These are phyloP conservation scores for Microcos paniculata DNA, from an alignment of 345 rosid species.

Conservation along the genomic window DNA sequence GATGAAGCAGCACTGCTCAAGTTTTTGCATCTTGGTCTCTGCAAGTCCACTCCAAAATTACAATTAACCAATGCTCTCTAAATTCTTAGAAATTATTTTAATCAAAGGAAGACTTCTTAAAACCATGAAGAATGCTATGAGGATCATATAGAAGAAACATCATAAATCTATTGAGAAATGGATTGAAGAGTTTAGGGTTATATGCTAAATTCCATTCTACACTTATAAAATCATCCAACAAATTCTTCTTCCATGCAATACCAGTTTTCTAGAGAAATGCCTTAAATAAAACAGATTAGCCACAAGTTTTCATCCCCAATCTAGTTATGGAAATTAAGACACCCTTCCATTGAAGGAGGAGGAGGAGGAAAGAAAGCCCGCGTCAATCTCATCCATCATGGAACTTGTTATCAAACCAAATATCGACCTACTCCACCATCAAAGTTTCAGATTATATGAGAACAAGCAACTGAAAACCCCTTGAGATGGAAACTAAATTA, in stretches of 20 bases:
- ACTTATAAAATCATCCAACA: not conserved
- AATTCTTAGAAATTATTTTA: not conserved
- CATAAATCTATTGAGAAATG: not conserved
- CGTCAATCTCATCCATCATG: not conserved
- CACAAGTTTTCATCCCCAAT: not conserved
- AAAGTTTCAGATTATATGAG: not conserved
- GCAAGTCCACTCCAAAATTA: not conserved
- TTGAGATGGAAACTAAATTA: not conserved
- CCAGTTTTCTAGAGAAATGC: not conserved
- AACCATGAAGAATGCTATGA: not conserved
- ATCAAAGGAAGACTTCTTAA: not conserved
- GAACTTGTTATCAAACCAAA: not conserved
- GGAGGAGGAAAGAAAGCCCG: not conserved
- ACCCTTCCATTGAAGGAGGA: not conserved
- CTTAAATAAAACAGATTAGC: not conserved
- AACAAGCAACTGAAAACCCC: not conserved
- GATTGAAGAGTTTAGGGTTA: not conserved
- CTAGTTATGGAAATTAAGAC: not conserved
- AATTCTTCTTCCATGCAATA: not conserved
- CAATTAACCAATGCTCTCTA: not conserved
- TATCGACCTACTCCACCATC: conserved; percentile 3
- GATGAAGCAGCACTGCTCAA: not conserved
- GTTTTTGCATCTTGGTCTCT: not conserved
- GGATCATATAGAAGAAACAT: not conserved
- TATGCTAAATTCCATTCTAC: not conserved